These are phyloP conservation scores for Musa troglodytarum DNA, from an alignment of 176 grass and related monocot genomes.

Conservation along the genomic window DNA sequence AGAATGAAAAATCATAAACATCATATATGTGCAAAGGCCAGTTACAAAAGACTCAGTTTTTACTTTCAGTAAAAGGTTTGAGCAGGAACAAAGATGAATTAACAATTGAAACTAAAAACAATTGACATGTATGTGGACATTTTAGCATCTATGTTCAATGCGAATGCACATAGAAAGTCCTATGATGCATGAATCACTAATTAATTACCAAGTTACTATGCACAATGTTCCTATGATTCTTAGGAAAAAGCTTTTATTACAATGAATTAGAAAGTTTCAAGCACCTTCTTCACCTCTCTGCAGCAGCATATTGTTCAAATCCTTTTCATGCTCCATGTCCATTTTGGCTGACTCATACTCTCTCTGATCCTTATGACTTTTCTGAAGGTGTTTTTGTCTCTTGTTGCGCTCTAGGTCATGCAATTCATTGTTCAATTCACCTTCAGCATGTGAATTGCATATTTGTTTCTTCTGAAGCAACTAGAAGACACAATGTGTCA, in stretches of 20 bases:
- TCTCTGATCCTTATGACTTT: background rate
- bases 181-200: background rate
- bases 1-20: no score
- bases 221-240: no score
- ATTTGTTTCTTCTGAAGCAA: background rate
- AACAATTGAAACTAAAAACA: background rate
- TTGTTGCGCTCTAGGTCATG: background rate
- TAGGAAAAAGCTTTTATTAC: no score
- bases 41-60: no score
- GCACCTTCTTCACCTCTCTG: background rate
- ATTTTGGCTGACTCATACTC: background rate
- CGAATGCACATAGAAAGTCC: background rate
- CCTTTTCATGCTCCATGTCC: background rate
- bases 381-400: background rate
- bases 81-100: background rate
- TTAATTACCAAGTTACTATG: background rate
- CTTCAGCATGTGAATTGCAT: background rate
- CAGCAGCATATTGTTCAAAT: background rate
- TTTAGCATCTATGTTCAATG: background rate
- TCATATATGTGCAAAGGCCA: no score
- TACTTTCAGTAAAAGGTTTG: no score
- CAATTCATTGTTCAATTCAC: background rate
- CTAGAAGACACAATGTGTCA: background rate
- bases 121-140: background rate
- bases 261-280: background rate